These are phyloP conservation scores for Aspergillus conjunctus DNA, from an alignment of 495 filamentous ascomycete species.

Conservation along the genomic window DNA sequence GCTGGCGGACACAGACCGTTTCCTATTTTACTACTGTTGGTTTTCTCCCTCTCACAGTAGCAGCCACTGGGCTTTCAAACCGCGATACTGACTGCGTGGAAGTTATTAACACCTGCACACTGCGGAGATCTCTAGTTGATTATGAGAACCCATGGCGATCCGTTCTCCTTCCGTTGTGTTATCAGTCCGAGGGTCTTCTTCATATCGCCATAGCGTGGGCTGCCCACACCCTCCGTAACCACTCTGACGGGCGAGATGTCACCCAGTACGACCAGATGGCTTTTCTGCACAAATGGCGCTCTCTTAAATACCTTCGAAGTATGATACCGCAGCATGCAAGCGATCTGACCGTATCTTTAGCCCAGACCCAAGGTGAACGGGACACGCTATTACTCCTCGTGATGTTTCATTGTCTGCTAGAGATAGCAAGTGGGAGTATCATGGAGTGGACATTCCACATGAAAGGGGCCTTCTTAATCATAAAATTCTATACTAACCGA, in stretches of 20 bases:
- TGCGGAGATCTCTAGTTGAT: conserved; percentile 5
- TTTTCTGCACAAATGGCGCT: conserved; percentile 7
- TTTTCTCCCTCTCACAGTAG: background rate
- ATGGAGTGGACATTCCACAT: conserved; percentile 15
- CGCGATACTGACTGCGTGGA: background rate
- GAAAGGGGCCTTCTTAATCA: conserved; percentile 7
- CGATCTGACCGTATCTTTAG: background rate
- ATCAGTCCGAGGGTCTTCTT: conserved; percentile 8
- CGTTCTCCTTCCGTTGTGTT: conserved; percentile 2
- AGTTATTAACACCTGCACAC: conserved; percentile 7
- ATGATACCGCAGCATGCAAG: background rate
- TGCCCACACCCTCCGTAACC: conserved; percentile 13
- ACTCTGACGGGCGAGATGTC: background rate
- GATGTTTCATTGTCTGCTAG: conserved; percentile 8
- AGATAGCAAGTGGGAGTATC: conserved; percentile 13
- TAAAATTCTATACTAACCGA: background rate
- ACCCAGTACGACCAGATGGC: conserved; percentile 3
- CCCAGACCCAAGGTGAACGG: background rate
- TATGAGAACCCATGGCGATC: conserved; percentile 12
- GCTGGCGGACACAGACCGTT: background rate
- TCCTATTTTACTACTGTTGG: conserved; percentile 5
- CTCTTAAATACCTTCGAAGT: conserved; percentile 8
- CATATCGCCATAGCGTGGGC: conserved; percentile 13
- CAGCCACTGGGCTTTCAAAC: too few species aligned
- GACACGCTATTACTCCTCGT: conserved; percentile 7